Percentiles rank a stretch among this genome's conserved stretches.
Conservation (phyloP, 176 grass and related monocot species). For the Leersia perrieri region DNA sequence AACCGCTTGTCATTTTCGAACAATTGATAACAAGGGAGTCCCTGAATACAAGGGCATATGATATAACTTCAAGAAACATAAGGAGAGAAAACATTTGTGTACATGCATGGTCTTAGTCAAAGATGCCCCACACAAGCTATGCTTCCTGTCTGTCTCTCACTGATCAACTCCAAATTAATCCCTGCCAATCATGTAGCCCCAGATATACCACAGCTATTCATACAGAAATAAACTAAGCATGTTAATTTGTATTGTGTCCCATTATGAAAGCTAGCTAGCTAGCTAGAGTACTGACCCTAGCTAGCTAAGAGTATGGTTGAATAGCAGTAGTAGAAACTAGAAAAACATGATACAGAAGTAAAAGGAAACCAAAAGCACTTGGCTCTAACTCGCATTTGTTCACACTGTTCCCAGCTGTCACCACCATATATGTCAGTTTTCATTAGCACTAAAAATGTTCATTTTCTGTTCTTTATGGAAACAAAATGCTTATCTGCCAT, state of each 20-base stretch:
- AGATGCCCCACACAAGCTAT: slow-evolving; percentile 1
- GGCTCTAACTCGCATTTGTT: background rate
- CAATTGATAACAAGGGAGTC: slow-evolving; percentile 31
- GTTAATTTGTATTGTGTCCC: background rate
- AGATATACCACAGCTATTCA: background rate
- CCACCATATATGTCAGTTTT: background rate
- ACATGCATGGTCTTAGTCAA: slow-evolving; percentile 27
- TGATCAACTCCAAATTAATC: background rate
- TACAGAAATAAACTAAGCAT: background rate
- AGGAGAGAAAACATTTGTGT: slow-evolving; percentile 13
- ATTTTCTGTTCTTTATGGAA: background rate
- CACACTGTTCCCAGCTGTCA: background rate
- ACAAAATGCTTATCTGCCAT: background rate
- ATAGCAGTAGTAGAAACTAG: background rate
- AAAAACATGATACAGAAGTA: background rate
- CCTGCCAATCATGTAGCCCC: slow-evolving; percentile 2
- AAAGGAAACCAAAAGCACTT: background rate
- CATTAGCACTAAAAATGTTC: background rate
- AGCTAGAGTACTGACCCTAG: background rate
- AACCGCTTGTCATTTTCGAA: slow-evolving; percentile 19
- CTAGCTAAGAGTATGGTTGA: background rate
- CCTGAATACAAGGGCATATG: slow-evolving; percentile 36
- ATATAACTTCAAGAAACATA: slow-evolving; percentile 34
- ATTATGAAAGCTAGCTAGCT: background rate
- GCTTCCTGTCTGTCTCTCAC: background rate